Evolutionary conservation across 2,329 filamentous ascomycete genomes (phyloP).

Genomic region (Metarhizium robertsii): DNA sequence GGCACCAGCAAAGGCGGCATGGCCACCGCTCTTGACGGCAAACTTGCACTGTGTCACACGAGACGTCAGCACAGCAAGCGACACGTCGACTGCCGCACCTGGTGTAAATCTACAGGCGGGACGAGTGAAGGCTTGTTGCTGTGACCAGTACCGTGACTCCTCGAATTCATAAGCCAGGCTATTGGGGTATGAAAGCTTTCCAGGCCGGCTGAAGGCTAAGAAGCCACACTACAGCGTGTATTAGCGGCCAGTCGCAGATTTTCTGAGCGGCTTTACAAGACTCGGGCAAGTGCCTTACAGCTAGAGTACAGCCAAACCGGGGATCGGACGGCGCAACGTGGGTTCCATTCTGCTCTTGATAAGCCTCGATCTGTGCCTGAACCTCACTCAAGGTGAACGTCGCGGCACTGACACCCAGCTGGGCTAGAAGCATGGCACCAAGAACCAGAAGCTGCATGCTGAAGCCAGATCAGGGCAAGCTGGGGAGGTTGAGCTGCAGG

Average conservation of each 20-base stretch:
- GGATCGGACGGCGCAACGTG: neutral
- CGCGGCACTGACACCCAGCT: conserved; percentile 1
- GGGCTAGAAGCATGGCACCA: neutral
- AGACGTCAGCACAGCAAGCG: conserved; percentile 15
- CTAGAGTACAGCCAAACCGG: conserved; percentile 1
- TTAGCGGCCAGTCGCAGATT: neutral
- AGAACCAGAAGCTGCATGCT: conserved; percentile 4
- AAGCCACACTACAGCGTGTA: conserved; percentile 11
- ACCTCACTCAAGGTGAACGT: conserved; percentile 5
- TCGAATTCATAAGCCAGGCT: conserved; percentile 10
- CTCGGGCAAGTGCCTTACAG: neutral
- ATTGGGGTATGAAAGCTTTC: conserved; percentile 9
- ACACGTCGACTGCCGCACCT: conserved; percentile 15
- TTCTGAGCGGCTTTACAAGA: neutral
- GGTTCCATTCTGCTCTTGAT: conserved; percentile 2
- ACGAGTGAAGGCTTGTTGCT: conserved; percentile 12
- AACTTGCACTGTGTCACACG: conserved; percentile 19
- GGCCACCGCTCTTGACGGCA: conserved; percentile 24
- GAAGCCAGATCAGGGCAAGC: neutral
- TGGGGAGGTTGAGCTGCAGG: neutral
- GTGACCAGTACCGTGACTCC: conserved; percentile 15
- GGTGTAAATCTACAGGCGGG: conserved; percentile 18
- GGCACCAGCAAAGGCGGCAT: conserved; percentile 17
- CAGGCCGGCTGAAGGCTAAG: conserved; percentile 9
- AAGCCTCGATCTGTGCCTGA: conserved; percentile 9